A percentile compares a stretch with the other conserved stretches of the same genome.
phyloP scores from a whole-genome alignment of 1,284 basidiomycete species.

The Cutaneotrichosporon arboriforme region DNA sequence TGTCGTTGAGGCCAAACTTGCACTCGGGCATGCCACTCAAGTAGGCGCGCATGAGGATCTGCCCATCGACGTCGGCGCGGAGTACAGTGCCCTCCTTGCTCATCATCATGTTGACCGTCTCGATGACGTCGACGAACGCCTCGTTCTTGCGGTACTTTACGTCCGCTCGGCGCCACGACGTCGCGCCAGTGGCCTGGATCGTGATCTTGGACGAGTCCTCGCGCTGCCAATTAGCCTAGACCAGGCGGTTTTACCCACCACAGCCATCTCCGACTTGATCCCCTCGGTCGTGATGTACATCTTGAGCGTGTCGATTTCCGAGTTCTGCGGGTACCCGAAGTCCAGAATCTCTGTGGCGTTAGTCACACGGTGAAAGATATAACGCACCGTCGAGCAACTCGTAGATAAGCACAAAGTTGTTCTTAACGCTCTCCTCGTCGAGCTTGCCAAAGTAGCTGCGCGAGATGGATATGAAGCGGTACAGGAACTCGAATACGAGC shows the following conservation, averaged over 20 bases:
- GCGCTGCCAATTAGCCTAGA: slow-evolving; percentile 51
- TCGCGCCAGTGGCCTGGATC: slow-evolving; percentile 88
- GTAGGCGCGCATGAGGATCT: slow-evolving; percentile 97
- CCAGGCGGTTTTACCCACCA: slow-evolving; percentile 53
- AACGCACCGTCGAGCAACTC: slow-evolving; percentile 86
- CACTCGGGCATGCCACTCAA: slow-evolving; percentile 92
- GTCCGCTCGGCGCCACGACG: slow-evolving; percentile 86
- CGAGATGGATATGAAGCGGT: slow-evolving; percentile 88
- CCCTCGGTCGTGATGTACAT: slow-evolving; percentile 98
- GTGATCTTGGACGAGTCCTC: slow-evolving; percentile 97
- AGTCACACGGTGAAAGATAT: not conserved
- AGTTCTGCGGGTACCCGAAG: slow-evolving; percentile 99
- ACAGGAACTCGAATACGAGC: slow-evolving; percentile 95
- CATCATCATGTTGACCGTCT: slow-evolving; percentile 94
- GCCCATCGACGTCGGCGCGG: slow-evolving; percentile 96
- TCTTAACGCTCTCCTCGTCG: slow-evolving; percentile 96
- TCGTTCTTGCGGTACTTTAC: slow-evolving; percentile 99
- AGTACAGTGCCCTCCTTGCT: slow-evolving; percentile 87
- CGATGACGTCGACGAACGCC: slow-evolving; percentile 95
- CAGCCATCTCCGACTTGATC: slow-evolving; percentile 72
- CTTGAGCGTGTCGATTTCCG: slow-evolving; percentile 94
- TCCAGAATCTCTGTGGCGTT: slow-evolving; percentile 78
- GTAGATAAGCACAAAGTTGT: slow-evolving; percentile 96
- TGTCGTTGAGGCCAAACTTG: slow-evolving; percentile 97
- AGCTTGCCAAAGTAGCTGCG: slow-evolving; percentile 96